Base-by-base conservation (phyloP, 768 basidiomycete genomes). In the Lyophyllum semitale region DNA sequence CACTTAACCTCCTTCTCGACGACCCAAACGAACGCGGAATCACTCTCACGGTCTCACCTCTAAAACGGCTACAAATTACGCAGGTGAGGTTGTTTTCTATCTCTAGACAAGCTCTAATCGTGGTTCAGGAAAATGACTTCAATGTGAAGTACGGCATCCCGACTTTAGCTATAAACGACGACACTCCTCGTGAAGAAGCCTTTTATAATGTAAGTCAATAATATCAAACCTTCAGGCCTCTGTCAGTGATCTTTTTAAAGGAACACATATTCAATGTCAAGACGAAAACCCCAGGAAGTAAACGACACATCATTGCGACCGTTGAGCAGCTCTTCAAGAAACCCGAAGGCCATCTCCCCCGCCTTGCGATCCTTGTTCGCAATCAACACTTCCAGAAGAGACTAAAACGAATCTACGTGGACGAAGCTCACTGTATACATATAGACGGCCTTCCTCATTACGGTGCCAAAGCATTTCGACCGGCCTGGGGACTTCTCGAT, bases 101-200 rank as follows among this genome's bases (percentile, higher is more conserved):
- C n/a, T 11, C 35, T 3, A 13, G 35, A 37, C 35, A 37, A n/a
- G 13, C 6, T 32, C n/a, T n/a, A n/a, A n/a, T n/a, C n/a, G n/a
- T n/a, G n/a, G n/a, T n/a, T 18, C 60, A 66, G 44, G 57, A 53
- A 26, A 53, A 35, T 22, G 62, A 68, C 29, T 65, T 63, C 20
- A 63, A 66, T n/a, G 30, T 27, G 29, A 2, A 23, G 0, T 66
- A 57, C 46, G 25, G 48, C 1, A 63, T 66, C 17, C 48, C 48
- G n/a, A 68, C 61, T 3, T 54, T 68, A 1, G 46, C 48, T 1
- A 63, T 66, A n/a, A 68, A 68, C 56, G 65, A 68, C n/a, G n/a
- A n/a, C n/a, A n/a, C n/a, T n/a, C n/a, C n/a, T n/a, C n/a, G n/a
- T n/a, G n/a, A n/a, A n/a, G 15, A 62, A 68, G 38, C 66, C 65